Base-by-base conservation (phyloP, 2,329 filamentous ascomycete species). In the Ambrosiella beaveri region DNA sequence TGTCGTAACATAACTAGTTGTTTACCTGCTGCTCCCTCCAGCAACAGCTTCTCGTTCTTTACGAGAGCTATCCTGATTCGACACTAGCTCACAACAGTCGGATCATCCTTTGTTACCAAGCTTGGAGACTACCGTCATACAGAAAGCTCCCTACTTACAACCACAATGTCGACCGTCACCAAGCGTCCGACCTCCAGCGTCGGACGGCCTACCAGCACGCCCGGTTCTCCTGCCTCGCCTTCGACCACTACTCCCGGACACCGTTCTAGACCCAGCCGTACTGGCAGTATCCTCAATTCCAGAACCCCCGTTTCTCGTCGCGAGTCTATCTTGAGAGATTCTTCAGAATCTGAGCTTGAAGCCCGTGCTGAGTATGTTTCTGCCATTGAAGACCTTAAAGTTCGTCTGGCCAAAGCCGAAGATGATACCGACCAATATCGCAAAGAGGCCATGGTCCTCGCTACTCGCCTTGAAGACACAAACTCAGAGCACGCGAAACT, bases 401-500 rank as follows among this genome's bases (percentile, higher is more conserved):
- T 88, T 63, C 82, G 88, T 59, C 75, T 96, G 55, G 80, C 86
- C 65, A 87, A 85, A 69, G 86, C 89, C 19, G 91, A 96, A 71
- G 78, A 75, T 54, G 75, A 80, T 44, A 85, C 85, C 0, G 87
- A 93, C 64, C 83, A 89, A 65, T 85, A 83, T 68, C 82, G 85
- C 71, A 91, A 90, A 70, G 88, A 96, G 71, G 74, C 83, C 57
- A 86, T 93, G 60, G 84, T 95, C 51, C 73, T 97, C 63, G 88
- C 95, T 71, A 79, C 85, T 63, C 82, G 87, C 64, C 77, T 97
- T 7, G 89, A 97, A 66, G 91, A 97, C 64, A 81, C 88, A 51
- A 72, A 85, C 59, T 80, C 81, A 64, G 89, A 96, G 68, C 90
- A 95, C 66, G 80, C 80, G 57, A 88, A 86, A 71, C 73, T 96